Base-by-base conservation (phyloP, 2,329 filamentous ascomycete species). In the Diaporthe citriasiana region DNA sequence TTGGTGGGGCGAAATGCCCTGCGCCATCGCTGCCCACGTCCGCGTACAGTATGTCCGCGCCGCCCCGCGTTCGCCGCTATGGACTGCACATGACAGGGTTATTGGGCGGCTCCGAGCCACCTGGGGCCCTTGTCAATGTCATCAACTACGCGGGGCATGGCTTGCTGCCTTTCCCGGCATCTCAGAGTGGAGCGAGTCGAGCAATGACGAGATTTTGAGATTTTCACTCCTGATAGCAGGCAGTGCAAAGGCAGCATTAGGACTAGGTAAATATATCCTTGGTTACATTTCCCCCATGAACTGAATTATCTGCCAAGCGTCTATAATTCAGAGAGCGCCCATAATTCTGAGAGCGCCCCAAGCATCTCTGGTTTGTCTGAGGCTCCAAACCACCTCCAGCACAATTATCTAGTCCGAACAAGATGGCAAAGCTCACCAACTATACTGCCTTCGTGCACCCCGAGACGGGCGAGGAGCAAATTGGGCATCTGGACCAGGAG, bases 151-250 rank as follows among this genome's bases (percentile, higher is more conserved):
- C 33, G 55, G 22, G 2, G 22, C 55, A 57, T 22, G 30, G 53
- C 55, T n/a, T 57, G 33, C 33, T 25, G 27, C 51, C 5, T 25
- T 25, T 57, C 7, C 55, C 55, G 55, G 55, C 55, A 57, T 38
- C 55, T 40, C 55, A n/a, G 22, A 57, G 55, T 57, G 55, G 55
- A 57, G 33, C 55, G 10, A 57, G 22, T 40, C 55, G 55, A 38
- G 55, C 55, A 57, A 57, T 57, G 55, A 57, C 55, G 22, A 57
- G 55, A 57, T 57, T 38, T 35, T 38, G 55, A 12, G 35, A 57
- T 57, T 38, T 57, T 57, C 33, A 35, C 33, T 15, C 1, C 22
- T 15, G 33, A 35, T 17, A 57, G 53, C 42, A 7, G 17, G 45
- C 45, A n/a, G 3, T 17, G 12, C 33, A 15, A 38, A 25, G 30